A percentile compares a stretch with the other conserved stretches of the same genome.
Evolutionary conservation across 2,329 filamentous ascomycete species (phyloP).

Genomic region (Macrophomina tecta): DNA sequence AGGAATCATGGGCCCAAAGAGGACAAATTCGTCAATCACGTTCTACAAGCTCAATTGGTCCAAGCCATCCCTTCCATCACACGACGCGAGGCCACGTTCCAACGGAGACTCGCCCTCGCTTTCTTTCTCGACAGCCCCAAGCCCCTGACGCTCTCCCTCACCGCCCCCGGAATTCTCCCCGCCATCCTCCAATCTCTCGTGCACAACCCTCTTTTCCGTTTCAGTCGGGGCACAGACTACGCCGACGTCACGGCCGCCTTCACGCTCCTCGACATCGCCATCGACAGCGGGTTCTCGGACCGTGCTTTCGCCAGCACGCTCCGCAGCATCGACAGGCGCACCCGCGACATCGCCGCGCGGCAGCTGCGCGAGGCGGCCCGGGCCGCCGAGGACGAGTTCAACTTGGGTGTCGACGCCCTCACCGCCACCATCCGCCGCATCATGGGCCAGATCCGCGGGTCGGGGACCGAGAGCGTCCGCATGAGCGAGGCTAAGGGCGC

Average conservation of each 20-base stretch:
- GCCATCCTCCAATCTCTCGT: conserved; percentile 40
- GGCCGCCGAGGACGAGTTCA: conserved; percentile 62
- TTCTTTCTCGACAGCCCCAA: conserved; percentile 59
- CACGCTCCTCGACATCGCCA: conserved; percentile 73
- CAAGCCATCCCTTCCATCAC: conserved; percentile 63
- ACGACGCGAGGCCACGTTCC: conserved; percentile 62
- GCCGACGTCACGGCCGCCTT: conserved; percentile 69
- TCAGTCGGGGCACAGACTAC: conserved; percentile 69
- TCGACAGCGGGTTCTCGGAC: conserved; percentile 66
- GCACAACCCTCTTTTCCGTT: conserved; percentile 55
- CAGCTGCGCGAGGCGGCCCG: conserved; percentile 20
- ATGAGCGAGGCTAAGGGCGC: conserved; percentile 78
- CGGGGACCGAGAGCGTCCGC: conserved; percentile 63
- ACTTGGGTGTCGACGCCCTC: conserved; percentile 72
- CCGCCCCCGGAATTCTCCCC: conserved; percentile 32
- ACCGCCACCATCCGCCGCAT: conserved; percentile 45
- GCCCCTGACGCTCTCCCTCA: conserved; percentile 36
- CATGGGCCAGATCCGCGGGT: conserved; percentile 56
- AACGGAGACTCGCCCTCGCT: conserved; percentile 69
- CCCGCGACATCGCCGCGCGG: conserved; percentile 21
- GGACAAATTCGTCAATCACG: conserved; percentile 43
- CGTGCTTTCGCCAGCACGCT: conserved; percentile 33
- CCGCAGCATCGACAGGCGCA: conserved; percentile 34
- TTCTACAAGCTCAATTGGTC: conserved; percentile 65
- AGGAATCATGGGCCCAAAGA: conserved; percentile 36